These are phyloP conservation scores for Komagataella phaffii DNA, from an alignment of 805 yeast genomes.

Conservation along the genomic window DNA sequence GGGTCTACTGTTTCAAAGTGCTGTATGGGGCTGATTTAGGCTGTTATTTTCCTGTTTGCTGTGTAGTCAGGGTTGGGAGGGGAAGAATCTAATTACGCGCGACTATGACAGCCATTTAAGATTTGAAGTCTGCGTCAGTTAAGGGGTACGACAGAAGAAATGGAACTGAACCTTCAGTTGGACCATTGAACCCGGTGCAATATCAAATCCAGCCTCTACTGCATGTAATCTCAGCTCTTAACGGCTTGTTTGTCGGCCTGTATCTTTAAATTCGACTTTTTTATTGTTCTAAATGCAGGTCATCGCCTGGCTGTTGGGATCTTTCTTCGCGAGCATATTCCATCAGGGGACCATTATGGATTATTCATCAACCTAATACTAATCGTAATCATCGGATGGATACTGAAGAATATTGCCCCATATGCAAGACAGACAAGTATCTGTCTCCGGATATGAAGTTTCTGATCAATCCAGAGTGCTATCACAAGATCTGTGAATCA, in stretches of 20 bases:
- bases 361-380: neutral
- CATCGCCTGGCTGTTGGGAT: neutral
- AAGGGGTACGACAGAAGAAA: neutral
- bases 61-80: neutral
- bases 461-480: conserved; percentile 92
- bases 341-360: neutral
- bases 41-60: neutral
- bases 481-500: conserved; percentile 92
- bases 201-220: too few relatives aligned
- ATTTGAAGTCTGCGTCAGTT: neutral
- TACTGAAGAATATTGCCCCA: conserved; percentile 56
- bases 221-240: too few relatives aligned
- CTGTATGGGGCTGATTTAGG: neutral
- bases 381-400: neutral
- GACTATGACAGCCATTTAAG: neutral
- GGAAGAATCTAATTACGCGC: neutral
- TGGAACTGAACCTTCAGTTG: too few relatives aligned
- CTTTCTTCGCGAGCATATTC: neutral
- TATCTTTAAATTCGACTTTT: too few relatives aligned
- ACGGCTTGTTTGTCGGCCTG: too few relatives aligned
- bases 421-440: conserved; percentile 91
- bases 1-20: neutral
- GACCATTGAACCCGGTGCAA: too few relatives aligned
- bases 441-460: conserved; percentile 88
- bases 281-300: neutral